These are phyloP conservation scores for Chrysoporthe deuterocubensis DNA, from an alignment of 2,329 filamentous ascomycete species.

Conservation along the genomic window DNA sequence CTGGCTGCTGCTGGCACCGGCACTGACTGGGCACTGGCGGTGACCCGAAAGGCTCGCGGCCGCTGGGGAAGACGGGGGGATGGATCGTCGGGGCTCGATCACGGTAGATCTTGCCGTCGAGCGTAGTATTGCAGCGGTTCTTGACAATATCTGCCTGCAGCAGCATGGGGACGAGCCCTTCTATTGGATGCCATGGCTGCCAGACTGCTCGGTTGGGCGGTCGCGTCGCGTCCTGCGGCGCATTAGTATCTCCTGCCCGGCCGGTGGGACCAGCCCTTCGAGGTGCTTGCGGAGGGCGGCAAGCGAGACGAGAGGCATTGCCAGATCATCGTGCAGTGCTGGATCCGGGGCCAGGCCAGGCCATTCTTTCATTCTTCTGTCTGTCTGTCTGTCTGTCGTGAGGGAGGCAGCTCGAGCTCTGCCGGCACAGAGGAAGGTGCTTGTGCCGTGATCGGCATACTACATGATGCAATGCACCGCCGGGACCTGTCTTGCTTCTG, in stretches of 20 bases:
- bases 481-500: too few relatives aligned
- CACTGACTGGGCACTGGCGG: not conserved
- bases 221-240: not conserved
- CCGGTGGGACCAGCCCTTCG: not conserved
- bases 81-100: not conserved
- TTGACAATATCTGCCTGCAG: not conserved
- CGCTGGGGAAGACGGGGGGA: not conserved
- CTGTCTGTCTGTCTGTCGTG: too few relatives aligned
- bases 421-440: not conserved
- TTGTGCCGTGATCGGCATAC: not conserved
- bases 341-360: too few relatives aligned
- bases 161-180: constrained; percentile 4
- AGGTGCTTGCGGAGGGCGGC: not conserved
- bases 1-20: not conserved
- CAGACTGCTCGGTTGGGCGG: not conserved
- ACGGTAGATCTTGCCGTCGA: not conserved
- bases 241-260: not conserved
- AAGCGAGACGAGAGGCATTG: not conserved
- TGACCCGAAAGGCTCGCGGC: not conserved
- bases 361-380: too few relatives aligned
- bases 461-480: not conserved
- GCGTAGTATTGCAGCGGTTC: constrained; percentile 5
- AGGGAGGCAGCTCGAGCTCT: not conserved
- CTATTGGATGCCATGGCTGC: not conserved
- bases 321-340: constrained; percentile 3